Base-by-base conservation (phyloP, 148 eudicot species). In the Chenopodium berlandieri region DNA sequence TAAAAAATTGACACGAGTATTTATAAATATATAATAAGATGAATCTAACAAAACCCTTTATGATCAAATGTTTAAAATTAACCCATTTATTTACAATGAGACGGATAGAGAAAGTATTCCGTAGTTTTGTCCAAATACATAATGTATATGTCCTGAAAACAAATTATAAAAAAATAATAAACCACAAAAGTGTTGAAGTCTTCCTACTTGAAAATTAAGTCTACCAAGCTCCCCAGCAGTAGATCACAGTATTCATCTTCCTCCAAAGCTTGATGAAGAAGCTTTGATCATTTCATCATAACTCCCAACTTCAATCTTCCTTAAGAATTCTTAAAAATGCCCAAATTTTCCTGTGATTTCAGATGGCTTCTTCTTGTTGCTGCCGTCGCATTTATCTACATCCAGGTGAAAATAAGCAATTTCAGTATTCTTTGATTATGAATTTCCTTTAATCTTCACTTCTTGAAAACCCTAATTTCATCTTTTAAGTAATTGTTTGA, bases 351-450 rank as follows among this genome's bases (percentile, higher is more conserved):
- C 1, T 90, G 91, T 83, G 98, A 91, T 88, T 88, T 81, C 84
- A 85, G 93, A 77, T 93, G 88, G 83, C 91, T 94, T 82, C 98
- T 94, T 80, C 86, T 94, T 75, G 27, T 88, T 78, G 98, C 91
- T 64, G 94, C 89, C 25, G 88, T 79, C 22, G 91, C 86, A 31
- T 94, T 94, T 84, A 90, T 93, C 86, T 94, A 89, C 88, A 88
- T 91, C 84, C 98, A 94, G 95, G 98, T 91, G 31, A 23, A 13
- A 58, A 1, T 50, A 50, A 50, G 14, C 25, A 2, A n/a, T 64
- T 48, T 46, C 5, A n/a, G 2, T 52, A 10, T 75, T 69, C 40
- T 7, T 32, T 48, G 73, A 46, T 30, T 1, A 11, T 37, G 65
- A 62, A 31, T 20, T 65, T 54, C 0, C 12, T 11, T 6, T 30